A percentile compares a stretch with the other conserved stretches of the same genome.
Conservation (phyloP, 768 basidiomycete species). For the Pholiota microspora region DNA sequence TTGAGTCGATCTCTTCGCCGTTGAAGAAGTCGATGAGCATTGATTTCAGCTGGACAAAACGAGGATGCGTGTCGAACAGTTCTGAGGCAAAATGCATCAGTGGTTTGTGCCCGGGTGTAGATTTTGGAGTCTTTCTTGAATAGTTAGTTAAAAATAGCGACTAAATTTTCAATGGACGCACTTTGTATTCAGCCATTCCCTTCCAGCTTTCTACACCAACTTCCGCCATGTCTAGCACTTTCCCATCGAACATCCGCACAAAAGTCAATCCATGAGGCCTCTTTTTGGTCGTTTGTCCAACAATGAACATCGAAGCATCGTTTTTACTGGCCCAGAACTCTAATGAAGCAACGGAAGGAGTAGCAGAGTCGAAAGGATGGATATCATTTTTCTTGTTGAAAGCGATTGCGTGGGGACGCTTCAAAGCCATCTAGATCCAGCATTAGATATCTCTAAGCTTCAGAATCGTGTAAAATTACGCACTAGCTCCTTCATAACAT, state of each 20-base stretch:
- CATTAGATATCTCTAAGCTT: background rate
- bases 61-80: slow-evolving; percentile 92
- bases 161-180: slow-evolving; percentile 29
- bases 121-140: slow-evolving; percentile 80
- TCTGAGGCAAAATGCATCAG: slow-evolving; percentile 95
- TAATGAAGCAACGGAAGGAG: slow-evolving; percentile 48
- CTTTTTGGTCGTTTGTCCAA: slow-evolving; percentile 94
- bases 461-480: slow-evolving; percentile 24
- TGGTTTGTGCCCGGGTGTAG: slow-evolving; percentile 86
- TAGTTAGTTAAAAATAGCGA: background rate
- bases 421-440: slow-evolving; percentile 79
- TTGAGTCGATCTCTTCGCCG: slow-evolving; percentile 77
- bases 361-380: slow-evolving; percentile 80
- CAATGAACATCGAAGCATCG: slow-evolving; percentile 87
- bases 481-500: slow-evolving; percentile 88
- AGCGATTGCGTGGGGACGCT: slow-evolving; percentile 85
- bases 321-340: slow-evolving; percentile 95
- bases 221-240: slow-evolving; percentile 94
- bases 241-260: slow-evolving; percentile 81
- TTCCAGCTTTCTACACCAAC: slow-evolving; percentile 82
- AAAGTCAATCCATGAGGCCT: slow-evolving; percentile 85
- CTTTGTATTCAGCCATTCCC: slow-evolving; percentile 84
- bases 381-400: slow-evolving; percentile 94
- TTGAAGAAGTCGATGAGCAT: slow-evolving; percentile 90
- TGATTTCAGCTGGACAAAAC: slow-evolving; percentile 89